Evolutionary conservation across 1,139 yeast species (phyloP), one percentile per base, ranked within the genome.

Genomic region (Geotrichum citri-aurantii): DNA sequence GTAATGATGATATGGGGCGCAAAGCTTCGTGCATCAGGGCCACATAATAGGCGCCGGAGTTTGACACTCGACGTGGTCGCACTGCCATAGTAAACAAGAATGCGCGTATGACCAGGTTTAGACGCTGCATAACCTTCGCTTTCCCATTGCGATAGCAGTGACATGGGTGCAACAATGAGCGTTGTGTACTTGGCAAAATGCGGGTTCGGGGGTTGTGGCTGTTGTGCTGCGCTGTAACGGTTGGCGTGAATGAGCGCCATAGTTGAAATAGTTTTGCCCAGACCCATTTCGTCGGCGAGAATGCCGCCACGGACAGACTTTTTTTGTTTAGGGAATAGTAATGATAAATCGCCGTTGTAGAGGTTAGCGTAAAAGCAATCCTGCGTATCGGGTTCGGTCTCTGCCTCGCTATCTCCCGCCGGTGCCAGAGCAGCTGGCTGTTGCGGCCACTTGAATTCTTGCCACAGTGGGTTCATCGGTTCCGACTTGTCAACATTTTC

Each of bases 271-370:
- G 98, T 92, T 69, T 92, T 92, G 50, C 98, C 98, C 7, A 92
- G 77, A 0, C 98, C 98, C 98, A 92, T 92, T 70, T 92, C 98
- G 72, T 92, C 98, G 0, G 97, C 96, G n/a, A 92, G 75, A 19
- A 92, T 88, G 0, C 99, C 99, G 24, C 99, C 98, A 47, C 84
- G 78, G 40, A 81, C 72, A 0, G 85, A 77, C 61, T 79, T 81
- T 54, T 68, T 68, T 58, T 71, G 69, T 11, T 68, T 65, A 1
- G 98, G 98, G 64, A 81, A 83, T 21, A 79, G 79, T 23, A 82
- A 67, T 0, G 95, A 84, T 60, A 93, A 79, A 62, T 88, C 93
- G 2, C 97, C 97, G 59, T 87, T 84, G 69, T 87, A 88, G 62
- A 90, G 74, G 68, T 92, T 93, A 21, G 88, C 91, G 71, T 87